phyloP scores from a whole-genome alignment of 2,329 filamentous ascomycete genomes.

The Pseudocercospora cruenta region DNA sequence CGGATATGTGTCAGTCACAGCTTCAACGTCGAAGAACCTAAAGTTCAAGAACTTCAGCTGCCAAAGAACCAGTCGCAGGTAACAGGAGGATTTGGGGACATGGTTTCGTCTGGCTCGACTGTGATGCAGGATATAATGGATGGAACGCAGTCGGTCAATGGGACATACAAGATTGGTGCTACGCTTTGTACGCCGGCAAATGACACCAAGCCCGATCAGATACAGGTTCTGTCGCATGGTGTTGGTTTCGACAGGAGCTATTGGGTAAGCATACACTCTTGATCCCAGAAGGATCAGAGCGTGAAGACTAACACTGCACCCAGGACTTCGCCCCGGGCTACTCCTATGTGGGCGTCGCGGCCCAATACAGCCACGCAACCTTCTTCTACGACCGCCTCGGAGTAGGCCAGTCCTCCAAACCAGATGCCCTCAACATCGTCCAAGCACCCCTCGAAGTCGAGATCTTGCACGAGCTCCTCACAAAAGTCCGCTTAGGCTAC shows the following conservation, averaged over 20 bases:
- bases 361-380: conserved; percentile 43
- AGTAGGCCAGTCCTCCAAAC: conserved; percentile 42
- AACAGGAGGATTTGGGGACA: conserved; percentile 32
- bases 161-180: conserved; percentile 20
- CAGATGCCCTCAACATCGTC: conserved; percentile 44
- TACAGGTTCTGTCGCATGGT: conserved; percentile 47
- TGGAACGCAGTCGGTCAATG: conserved; percentile 22
- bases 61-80: conserved; percentile 35
- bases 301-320: neutral
- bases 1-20: conserved; percentile 32
- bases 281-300: neutral
- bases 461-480: conserved; percentile 41
- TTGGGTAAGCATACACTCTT: conserved; percentile 23
- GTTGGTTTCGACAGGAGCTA: conserved; percentile 43
- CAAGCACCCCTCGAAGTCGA: conserved; percentile 45
- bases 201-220: conserved; percentile 15
- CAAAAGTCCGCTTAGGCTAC: conserved; percentile 35
- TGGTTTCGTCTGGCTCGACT: conserved; percentile 12
- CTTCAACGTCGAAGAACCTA: conserved; percentile 32
- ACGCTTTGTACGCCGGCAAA: conserved; percentile 22
- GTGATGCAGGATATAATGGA: conserved; percentile 16
- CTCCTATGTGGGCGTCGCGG: conserved; percentile 48
- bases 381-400: conserved; percentile 51
- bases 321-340: conserved; percentile 44
- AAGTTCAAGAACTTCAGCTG: conserved; percentile 31